Evolutionary conservation across 352 stramenopile genomes (phyloP).

Genomic region (Pythium oligandrum): DNA sequence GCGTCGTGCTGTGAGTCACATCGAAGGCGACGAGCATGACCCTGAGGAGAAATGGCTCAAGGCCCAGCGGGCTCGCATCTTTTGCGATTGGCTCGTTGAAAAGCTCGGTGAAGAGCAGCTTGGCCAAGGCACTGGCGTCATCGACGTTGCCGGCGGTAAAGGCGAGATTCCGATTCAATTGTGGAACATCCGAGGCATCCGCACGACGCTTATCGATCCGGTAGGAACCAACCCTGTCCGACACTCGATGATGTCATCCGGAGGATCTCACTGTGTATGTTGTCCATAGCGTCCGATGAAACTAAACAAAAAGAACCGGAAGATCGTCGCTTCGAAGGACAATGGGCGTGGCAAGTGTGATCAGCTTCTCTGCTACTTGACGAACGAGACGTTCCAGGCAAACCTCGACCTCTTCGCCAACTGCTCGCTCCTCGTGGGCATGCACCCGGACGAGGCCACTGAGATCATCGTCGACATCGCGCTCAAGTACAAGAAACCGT

Average conservation of each 20-base stretch:
- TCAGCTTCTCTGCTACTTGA: slow-evolving; percentile 57
- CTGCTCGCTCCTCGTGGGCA: slow-evolving; percentile 88
- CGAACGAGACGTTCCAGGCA: slow-evolving; percentile 41
- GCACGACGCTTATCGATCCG: slow-evolving; percentile 81
- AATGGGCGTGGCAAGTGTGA: slow-evolving; percentile 36
- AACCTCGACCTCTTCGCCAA: slow-evolving; percentile 61
- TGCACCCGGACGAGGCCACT: slow-evolving; percentile 95
- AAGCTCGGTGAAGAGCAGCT: slow-evolving; percentile 42
- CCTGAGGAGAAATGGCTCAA: slow-evolving; percentile 72
- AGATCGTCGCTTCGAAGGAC: slow-evolving; percentile 34
- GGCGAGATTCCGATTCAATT: slow-evolving; percentile 85
- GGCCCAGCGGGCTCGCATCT: slow-evolving; percentile 62
- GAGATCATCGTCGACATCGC: slow-evolving; percentile 94
- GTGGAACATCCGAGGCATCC: slow-evolving; percentile 70
- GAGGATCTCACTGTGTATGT: neutral
- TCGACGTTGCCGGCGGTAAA: slow-evolving; percentile 88
- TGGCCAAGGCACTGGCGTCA: slow-evolving; percentile 48
- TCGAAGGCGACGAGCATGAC: slow-evolving; percentile 55
- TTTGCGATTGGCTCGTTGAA: slow-evolving; percentile 80
- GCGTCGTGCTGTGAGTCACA: slow-evolving; percentile 39
- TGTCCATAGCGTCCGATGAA: slow-evolving; percentile 63
- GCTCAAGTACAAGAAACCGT: slow-evolving; percentile 83
- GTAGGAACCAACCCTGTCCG: slow-evolving; percentile 19
- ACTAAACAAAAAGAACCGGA: slow-evolving; percentile 63
- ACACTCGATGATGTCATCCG: neutral